Base-by-base conservation (phyloP, 768 basidiomycete genomes). In the Tephrocybe sp. region DNA sequence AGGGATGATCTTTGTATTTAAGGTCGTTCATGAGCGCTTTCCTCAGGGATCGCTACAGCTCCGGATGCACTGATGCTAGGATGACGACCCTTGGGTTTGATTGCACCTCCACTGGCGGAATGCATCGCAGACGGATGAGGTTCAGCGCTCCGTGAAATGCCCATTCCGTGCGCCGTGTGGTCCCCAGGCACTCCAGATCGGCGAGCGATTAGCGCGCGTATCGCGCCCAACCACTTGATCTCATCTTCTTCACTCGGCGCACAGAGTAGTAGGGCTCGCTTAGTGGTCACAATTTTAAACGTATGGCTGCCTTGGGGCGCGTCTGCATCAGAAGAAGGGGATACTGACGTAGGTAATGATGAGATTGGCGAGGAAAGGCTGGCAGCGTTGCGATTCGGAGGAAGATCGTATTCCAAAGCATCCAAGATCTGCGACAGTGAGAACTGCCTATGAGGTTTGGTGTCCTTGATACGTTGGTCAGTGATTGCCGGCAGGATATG, bases 171-270 rank as follows among this genome's bases (percentile, higher is more conserved):
- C 52, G 70, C 71, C 36, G 68, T 58, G 7, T 66, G 53, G 48
- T 77, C 76, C 21, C 80, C 81, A 54, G 80, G 78, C 1, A 80
- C 73, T 21, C 74, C 82, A 7, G 75, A 75, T 57, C 91, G 74
- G 48, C 90, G 76, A 17, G 88, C 88, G 56, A 98, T 88, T 64
- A 99, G 77, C 54, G 93, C 93, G 45, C 93, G 86, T 33, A 98
- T 83, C 9, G 96, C 93, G 45, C 94, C 93, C 41, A 99, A 75
- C 97, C 97, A 99, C 68, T 89, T 91, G 67, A 98, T 95, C 72
- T 98, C 97, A 60, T 98, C 96, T 61, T 98, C 97, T 68, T 99
- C 97, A 51, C 81, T 87, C 14, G 97, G 96, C 6, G 97, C 97
- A 61, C 94, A 97, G 21, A 98, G 75, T 47, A 96, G 68, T 52